Conservation (phyloP, 1,284 basidiomycete genomes). For the Laetiporus sulphureus region DNA sequence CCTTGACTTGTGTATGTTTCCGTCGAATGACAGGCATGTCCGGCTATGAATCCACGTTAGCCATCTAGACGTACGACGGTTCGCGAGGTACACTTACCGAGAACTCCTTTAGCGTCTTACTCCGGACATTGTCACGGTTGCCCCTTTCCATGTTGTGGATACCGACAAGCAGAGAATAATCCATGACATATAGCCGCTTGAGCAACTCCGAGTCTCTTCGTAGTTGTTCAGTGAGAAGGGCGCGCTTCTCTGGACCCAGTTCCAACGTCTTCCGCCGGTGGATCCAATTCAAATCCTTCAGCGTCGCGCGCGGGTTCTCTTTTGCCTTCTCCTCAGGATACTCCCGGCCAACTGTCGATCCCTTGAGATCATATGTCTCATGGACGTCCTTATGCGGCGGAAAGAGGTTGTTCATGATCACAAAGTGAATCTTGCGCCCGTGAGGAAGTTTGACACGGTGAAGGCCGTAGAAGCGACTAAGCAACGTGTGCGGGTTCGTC, state of each 20-base stretch:
- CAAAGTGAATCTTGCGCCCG: conserved; percentile 96
- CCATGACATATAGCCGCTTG: conserved; percentile 86
- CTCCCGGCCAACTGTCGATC: conserved; percentile 84
- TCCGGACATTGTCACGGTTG: conserved; percentile 86
- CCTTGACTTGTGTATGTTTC: conserved; percentile 50
- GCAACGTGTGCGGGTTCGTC: conserved; percentile 88
- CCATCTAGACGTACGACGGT: not conserved
- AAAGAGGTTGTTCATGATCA: conserved; percentile 99
- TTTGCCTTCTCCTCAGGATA: conserved; percentile 83
- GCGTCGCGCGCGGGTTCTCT: conserved; percentile 78
- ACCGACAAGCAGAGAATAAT: conserved; percentile 92
- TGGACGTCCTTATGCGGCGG: conserved; percentile 96
- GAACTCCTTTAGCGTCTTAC: conserved; percentile 88
- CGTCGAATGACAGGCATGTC: conserved; percentile 50
- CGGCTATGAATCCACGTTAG: conserved; percentile 38
- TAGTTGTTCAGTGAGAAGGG: conserved; percentile 86
- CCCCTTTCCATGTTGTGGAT: conserved; percentile 91
- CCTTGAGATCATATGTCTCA: conserved; percentile 97
- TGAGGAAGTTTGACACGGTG: conserved; percentile 95
- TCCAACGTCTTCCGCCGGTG: conserved; percentile 74
- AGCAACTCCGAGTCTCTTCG: conserved; percentile 83
- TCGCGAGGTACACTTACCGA: conserved; percentile 54
- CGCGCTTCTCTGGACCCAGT: conserved; percentile 91
- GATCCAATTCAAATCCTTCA: conserved; percentile 98
- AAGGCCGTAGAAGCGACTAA: conserved; percentile 93